phyloP scores from a whole-genome alignment of 2,329 filamentous ascomycete species.

The Verticillium alfalfae region DNA sequence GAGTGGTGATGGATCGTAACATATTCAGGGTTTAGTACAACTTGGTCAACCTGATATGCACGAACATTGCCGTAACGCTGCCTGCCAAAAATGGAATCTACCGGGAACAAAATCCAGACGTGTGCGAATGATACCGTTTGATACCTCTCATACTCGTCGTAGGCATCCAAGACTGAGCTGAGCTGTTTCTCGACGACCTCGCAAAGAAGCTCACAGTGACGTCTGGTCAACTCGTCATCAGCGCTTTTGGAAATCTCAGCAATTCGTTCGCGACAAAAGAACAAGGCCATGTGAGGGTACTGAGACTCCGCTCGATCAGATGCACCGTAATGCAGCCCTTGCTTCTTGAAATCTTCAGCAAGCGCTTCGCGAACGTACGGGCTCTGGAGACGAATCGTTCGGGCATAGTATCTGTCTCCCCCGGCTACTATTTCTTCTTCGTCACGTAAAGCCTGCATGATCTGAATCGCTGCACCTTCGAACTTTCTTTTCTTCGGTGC shows the following conservation, averaged over 20 bases:
- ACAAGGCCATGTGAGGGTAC: neutral
- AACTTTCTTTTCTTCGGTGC: neutral
- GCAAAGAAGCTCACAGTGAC: conserved; percentile 28
- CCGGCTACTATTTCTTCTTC: neutral
- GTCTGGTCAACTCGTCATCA: neutral
- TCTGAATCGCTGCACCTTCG: neutral
- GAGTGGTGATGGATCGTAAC: neutral
- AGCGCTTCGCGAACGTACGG: neutral
- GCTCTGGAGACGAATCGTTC: neutral
- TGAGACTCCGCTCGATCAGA: neutral
- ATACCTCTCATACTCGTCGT: conserved; percentile 44
- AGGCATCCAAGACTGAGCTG: conserved; percentile 38
- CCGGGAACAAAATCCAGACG: conserved; percentile 45
- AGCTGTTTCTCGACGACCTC: conserved; percentile 43
- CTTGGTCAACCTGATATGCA: neutral
- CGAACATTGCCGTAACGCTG: neutral
- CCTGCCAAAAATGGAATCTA: conserved; percentile 16
- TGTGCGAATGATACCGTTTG: conserved; percentile 46
- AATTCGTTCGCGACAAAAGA: neutral
- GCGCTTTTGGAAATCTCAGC: neutral
- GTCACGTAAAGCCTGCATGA: neutral
- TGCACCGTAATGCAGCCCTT: neutral
- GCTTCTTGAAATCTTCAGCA: neutral
- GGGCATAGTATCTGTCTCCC: neutral
- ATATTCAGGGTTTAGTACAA: neutral